Evolutionary conservation across 495 filamentous ascomycete genomes (phyloP), one percentile per base, ranked within the genome.

Genomic region (Neurospora intermedia): DNA sequence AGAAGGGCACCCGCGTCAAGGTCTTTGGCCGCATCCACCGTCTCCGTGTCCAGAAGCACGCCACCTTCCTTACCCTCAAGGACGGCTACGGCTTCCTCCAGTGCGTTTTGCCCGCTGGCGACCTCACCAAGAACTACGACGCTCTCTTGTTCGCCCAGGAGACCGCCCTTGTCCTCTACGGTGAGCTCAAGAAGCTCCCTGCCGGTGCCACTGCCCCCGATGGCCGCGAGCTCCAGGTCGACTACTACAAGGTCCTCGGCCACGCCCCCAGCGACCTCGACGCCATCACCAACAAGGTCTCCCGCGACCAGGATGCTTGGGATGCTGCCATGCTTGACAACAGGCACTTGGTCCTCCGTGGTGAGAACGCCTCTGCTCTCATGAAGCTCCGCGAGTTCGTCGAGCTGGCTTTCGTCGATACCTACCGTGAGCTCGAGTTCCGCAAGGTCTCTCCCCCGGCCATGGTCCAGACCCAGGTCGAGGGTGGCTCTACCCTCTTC

Each of bases 391-490:
- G 95, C 41, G 90, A 93, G 43, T 91, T 91, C 4, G 88, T 95
- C 23, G 88, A 97, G 75, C 87, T 89, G 72, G 94, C 94, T 2
- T 98, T 98, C 84, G 86, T 90, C 76, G 87, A 90, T 79, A 87
- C 89, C 69, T 98, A 95, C 81, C 90, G 91, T 76, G 91, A 94
- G 77, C 87, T 91, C 77, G 87, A 89, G 69, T 87, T 96, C 80
- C 85, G 87, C 69, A 95, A 98, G 82, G 94, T 99, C 69, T 92
- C 91, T 54, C 96, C 96, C 4, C 96, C 96, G 10, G 94, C 93
- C 59, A 93, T 99, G 84, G 96, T 98, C n/a, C 96, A 99, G 83
- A 98, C 96, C 8, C 94, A 98, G 83, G 96, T 98, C 73, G 96
- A 99, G 84, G 96, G 96, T 74, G 96, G 96, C 69, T 90, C 91